These are phyloP conservation scores for Globisporangium camurandrum DNA, from an alignment of 352 stramenopile species.

Conservation along the genomic window DNA sequence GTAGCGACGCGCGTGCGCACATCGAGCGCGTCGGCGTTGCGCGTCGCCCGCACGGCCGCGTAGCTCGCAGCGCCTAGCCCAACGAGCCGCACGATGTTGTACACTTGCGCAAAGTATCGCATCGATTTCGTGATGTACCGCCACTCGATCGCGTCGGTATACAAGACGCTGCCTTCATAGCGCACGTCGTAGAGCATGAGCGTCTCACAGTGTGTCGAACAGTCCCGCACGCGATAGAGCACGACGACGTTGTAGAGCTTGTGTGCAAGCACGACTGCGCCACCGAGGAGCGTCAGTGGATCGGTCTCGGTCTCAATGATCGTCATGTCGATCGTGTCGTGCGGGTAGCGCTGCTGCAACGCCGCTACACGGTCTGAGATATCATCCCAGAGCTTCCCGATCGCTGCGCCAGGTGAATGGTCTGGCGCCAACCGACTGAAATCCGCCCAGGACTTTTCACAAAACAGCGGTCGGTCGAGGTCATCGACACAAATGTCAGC, in stretches of 20 bases:
- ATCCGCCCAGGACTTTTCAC: constrained; percentile 46
- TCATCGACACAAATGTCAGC: constrained; percentile 46
- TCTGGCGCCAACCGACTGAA: constrained; percentile 14
- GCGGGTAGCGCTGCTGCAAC: constrained; percentile 19
- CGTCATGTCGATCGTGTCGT: constrained; percentile 35
- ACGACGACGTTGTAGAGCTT: constrained; percentile 49
- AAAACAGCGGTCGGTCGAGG: constrained; percentile 43
- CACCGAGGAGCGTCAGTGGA: constrained; percentile 35
- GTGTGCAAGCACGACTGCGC: constrained; percentile 37
- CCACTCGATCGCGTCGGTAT: constrained; percentile 50
- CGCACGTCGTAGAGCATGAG: constrained; percentile 29
- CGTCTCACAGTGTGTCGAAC: constrained; percentile 18
- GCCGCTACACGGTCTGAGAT: constrained; percentile 22
- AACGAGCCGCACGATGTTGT: constrained; percentile 29
- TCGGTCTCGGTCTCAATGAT: constrained; percentile 43
- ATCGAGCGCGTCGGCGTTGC: constrained; percentile 4
- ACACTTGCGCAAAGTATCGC: constrained; percentile 36
- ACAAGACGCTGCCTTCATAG: constrained; percentile 39
- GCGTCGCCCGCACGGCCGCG: constrained; percentile 13
- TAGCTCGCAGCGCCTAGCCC: constrained; percentile 27
- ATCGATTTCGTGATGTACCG: constrained; percentile 34
- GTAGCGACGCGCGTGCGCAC: constrained; percentile 4
- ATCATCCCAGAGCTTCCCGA: constrained; percentile 32
- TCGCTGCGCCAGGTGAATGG: constrained; percentile 4
- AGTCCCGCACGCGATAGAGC: constrained; percentile 34